Conservation (phyloP, 1,139 yeast species). For the Sugiyamaella paludigena region DNA sequence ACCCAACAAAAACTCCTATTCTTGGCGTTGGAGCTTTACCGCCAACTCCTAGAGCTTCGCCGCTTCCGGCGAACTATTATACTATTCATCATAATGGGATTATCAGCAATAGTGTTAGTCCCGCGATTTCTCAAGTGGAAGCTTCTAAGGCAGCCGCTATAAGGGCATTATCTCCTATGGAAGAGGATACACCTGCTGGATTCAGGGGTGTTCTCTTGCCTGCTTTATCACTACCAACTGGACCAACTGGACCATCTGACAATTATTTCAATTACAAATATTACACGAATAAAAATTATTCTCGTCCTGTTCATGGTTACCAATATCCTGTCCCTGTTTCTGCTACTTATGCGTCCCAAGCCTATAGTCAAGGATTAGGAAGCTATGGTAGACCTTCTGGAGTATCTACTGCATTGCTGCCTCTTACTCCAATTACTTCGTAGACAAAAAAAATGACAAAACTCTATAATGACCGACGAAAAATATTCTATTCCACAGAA, state of each 20-base stretch:
- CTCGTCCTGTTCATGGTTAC: not conserved
- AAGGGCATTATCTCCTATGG: not conserved
- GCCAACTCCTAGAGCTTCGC: constrained; percentile 8
- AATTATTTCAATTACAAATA: no score
- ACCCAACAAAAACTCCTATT: constrained; percentile 1
- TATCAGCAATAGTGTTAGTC: not conserved
- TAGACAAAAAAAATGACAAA: constrained; percentile 1
- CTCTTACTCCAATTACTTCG: constrained; percentile 1
- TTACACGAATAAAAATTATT: no score
- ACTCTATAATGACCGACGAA: not conserved
- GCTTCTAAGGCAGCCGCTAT: not conserved
- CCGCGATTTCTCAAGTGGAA: no score
- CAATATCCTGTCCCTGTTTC: not conserved
- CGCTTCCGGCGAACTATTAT: not conserved
- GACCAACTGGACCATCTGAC: not conserved
- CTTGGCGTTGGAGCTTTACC: not conserved
- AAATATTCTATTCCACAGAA: not conserved
- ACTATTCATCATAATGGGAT: not conserved
- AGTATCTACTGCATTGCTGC: constrained; percentile 6
- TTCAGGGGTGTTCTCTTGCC: not conserved
- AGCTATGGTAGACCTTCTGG: not conserved
- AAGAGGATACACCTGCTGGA: not conserved
- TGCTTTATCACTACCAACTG: not conserved
- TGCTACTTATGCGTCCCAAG: not conserved
- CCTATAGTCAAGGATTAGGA: not conserved